Evolutionary conservation across 116 monocot species (phyloP).

Genomic region (Iris pallida): DNA sequence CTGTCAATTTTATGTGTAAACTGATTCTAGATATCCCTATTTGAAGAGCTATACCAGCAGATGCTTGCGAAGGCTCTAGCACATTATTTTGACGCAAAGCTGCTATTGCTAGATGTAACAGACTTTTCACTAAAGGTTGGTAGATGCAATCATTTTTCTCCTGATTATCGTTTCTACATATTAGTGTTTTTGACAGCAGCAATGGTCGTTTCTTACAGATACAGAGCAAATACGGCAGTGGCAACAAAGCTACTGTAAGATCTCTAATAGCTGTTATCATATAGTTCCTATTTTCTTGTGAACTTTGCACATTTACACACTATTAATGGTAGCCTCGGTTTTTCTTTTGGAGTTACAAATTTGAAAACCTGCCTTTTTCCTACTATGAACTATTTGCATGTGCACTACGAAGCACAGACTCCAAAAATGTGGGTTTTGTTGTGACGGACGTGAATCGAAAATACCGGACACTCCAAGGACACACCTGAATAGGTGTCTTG

Average conservation of each 20-base stretch:
- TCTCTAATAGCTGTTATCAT: neutral
- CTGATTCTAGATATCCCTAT: constrained; percentile 16
- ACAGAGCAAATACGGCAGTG: constrained; percentile 83
- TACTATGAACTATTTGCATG: too few species aligned
- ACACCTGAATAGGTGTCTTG: too few species aligned
- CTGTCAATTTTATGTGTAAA: constrained; percentile 1
- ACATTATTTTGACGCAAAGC: constrained; percentile 42
- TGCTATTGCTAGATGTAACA: constrained; percentile 41
- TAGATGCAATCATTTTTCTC: neutral
- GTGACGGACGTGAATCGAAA: too few species aligned
- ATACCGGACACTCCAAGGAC: too few species aligned
- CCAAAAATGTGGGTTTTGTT: too few species aligned
- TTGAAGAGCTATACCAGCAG: constrained; percentile 72
- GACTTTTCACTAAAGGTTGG: constrained; percentile 47
- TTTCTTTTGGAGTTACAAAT: neutral
- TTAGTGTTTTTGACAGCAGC: neutral
- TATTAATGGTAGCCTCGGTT: neutral
- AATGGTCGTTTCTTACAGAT: constrained; percentile 42
- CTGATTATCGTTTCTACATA: neutral
- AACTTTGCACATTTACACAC: neutral
- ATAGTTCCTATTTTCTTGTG: constrained; percentile 3
- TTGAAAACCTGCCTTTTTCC: neutral
- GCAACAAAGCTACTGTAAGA: constrained; percentile 62
- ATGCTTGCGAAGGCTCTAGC: constrained; percentile 83
- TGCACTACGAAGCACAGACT: too few species aligned